A percentile compares a stretch with the other conserved stretches of the same genome.
These are phyloP conservation scores for Mortierella sp. DNA, from an alignment of 371 early-diverging fungal genomes.

Conservation along the genomic window DNA sequence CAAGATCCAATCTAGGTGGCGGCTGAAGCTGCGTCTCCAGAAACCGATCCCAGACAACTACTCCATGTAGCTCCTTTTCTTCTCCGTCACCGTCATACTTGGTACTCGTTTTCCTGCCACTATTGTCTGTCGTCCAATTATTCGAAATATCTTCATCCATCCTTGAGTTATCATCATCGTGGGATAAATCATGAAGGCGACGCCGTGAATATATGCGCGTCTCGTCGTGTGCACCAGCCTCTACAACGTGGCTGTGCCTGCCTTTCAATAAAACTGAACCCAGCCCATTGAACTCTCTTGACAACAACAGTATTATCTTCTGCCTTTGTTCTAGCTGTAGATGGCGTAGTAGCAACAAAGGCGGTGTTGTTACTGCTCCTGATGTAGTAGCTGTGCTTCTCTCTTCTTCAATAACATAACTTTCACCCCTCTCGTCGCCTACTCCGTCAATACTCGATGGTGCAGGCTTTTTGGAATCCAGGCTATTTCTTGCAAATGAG, in stretches of 20 bases:
- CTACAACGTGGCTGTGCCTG: not conserved
- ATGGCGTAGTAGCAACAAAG: not conserved
- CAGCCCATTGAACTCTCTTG: conserved; percentile 13
- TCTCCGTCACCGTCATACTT: not conserved
- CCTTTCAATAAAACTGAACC: not conserved
- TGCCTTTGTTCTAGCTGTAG: not conserved
- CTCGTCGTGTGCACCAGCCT: too few relatives aligned
- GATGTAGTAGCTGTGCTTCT: conserved; percentile 1
- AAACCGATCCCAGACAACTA: conserved; percentile 5
- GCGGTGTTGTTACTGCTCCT: not conserved
- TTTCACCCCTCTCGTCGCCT: not conserved
- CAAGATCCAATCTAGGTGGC: not conserved
- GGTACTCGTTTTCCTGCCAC: not conserved
- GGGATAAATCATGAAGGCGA: not conserved
- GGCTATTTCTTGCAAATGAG: not conserved
- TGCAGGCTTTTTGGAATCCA: not conserved
- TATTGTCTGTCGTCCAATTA: not conserved
- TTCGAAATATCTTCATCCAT: not conserved
- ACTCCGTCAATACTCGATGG: not conserved
- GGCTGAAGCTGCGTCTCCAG: conserved; percentile 2
- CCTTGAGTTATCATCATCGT: conserved; percentile 1
- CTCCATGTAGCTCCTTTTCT: not conserved
- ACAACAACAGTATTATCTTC: not conserved
- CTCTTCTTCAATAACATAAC: not conserved
- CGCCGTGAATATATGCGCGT: too few relatives aligned